These are phyloP conservation scores for Aspergillus brasiliensis DNA, from an alignment of 2,329 filamentous ascomycete genomes.

Conservation along the genomic window DNA sequence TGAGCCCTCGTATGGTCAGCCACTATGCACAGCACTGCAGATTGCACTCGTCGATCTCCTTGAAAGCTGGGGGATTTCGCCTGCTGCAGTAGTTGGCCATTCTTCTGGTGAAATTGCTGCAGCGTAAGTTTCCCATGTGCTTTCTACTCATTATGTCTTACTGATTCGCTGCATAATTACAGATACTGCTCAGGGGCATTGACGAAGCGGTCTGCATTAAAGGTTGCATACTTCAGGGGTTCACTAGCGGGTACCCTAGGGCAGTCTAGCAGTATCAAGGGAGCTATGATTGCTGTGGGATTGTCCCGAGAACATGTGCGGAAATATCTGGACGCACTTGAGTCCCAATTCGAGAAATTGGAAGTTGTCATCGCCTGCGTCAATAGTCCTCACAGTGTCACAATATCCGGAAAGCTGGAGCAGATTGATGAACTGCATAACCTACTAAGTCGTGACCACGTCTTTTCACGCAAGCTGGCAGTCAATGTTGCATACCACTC, in stretches of 20 bases:
- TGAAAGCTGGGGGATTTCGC: constrained; percentile 1
- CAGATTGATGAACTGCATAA: constrained; percentile 15
- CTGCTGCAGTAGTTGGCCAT: constrained; percentile 8
- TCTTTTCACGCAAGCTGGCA: constrained; percentile 18
- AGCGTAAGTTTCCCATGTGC: neutral
- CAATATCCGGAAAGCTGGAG: constrained; percentile 20
- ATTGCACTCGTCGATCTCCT: constrained; percentile 11
- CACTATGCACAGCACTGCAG: constrained; percentile 10
- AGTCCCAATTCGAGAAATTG: neutral
- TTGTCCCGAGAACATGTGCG: constrained; percentile 10
- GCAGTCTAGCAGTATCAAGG: constrained; percentile 5
- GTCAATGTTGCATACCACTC: constrained; percentile 25
- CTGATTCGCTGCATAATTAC: neutral
- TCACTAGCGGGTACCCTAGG: neutral
- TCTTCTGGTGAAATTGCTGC: constrained; percentile 16
- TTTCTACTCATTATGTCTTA: too few species aligned
- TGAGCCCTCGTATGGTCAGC: neutral
- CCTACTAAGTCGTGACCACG: neutral
- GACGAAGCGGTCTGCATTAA: neutral
- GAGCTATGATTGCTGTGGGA: constrained; percentile 25
- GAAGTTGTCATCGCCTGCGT: constrained; percentile 23
- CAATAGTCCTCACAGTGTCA: constrained; percentile 23
- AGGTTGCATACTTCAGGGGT: constrained; percentile 16
- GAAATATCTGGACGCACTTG: neutral
- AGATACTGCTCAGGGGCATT: constrained; percentile 12